A percentile compares a stretch with the other conserved stretches of the same genome.
phyloP scores from a whole-genome alignment of 2,329 filamentous ascomycete species.

The Myriosclerotinia curreyana region DNA sequence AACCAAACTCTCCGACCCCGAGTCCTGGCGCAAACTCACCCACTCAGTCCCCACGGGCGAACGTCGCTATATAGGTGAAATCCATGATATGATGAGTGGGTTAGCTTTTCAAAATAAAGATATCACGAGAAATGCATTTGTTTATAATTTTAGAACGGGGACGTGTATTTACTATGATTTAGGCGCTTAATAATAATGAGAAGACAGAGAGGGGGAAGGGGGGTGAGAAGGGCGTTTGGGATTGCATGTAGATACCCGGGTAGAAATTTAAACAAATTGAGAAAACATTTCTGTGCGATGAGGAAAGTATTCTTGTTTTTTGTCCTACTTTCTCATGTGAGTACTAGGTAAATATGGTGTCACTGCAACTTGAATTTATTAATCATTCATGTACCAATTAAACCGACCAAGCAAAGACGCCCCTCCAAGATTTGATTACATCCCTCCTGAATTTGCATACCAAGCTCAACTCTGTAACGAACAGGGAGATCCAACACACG shows the following conservation, averaged over 20 bases:
- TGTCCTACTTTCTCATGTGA: neutral
- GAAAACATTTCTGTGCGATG: neutral
- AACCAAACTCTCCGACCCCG: slow-evolving; percentile 73
- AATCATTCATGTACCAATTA: no score
- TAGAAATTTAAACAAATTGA: neutral
- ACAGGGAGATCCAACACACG: no score
- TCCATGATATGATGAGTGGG: slow-evolving; percentile 70
- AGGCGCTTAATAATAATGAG: slow-evolving; percentile 36
- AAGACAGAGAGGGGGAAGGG: neutral
- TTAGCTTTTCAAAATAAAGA: slow-evolving; percentile 60
- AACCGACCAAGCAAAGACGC: no score
- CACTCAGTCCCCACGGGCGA: slow-evolving; percentile 75
- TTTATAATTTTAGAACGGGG: slow-evolving; percentile 88
- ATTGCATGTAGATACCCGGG: slow-evolving; percentile 15
- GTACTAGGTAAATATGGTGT: no score
- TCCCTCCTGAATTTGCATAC: no score
- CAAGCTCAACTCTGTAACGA: no score
- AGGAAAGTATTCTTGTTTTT: neutral
- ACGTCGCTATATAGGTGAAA: slow-evolving; percentile 76
- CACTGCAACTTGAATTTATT: no score
- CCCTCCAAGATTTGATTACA: no score
- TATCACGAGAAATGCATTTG: slow-evolving; percentile 69
- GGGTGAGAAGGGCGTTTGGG: neutral
- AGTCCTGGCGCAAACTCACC: slow-evolving; percentile 79
- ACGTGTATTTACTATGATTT: slow-evolving; percentile 85